phyloP scores from a whole-genome alignment of 371 early-diverging fungal genomes.

The Nematocida ironsii region DNA sequence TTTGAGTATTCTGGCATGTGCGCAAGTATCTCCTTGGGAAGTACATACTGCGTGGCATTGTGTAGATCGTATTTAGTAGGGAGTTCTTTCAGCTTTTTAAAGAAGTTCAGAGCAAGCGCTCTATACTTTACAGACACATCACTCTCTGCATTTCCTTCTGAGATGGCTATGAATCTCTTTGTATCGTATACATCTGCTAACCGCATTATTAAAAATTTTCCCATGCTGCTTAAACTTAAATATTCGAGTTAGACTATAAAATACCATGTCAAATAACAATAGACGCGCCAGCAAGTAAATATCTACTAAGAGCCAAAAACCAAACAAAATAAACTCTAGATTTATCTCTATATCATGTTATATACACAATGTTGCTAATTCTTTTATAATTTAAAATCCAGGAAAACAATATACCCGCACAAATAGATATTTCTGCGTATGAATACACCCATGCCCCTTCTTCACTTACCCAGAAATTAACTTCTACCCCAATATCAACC shows the following conservation, averaged over 20 bases:
- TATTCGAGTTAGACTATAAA: background rate
- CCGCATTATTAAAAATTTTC: constrained; percentile 28
- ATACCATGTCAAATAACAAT: no score
- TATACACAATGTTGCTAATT: no score
- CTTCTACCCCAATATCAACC: constrained; percentile 39
- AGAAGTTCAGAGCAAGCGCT: background rate
- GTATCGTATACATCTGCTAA: constrained; percentile 16
- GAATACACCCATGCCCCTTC: no score
- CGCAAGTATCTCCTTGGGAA: constrained; percentile 45
- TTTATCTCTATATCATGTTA: no score
- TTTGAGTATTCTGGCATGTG: constrained; percentile 41
- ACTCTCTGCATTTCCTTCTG: background rate
- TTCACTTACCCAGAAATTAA: no score
- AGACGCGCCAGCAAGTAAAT: no score
- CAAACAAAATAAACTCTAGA: no score
- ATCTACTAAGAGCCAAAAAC: no score
- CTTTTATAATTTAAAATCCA: no score
- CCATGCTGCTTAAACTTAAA: background rate
- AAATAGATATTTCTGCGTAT: no score
- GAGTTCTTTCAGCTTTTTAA: constrained; percentile 34
- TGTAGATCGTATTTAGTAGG: constrained; percentile 52
- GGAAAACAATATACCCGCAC: no score
- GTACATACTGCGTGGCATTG: constrained; percentile 24
- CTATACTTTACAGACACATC: constrained; percentile 1
- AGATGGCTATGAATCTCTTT: constrained; percentile 49